Conservation (phyloP, 345 rosid species). For the Pistacia integerrima region DNA sequence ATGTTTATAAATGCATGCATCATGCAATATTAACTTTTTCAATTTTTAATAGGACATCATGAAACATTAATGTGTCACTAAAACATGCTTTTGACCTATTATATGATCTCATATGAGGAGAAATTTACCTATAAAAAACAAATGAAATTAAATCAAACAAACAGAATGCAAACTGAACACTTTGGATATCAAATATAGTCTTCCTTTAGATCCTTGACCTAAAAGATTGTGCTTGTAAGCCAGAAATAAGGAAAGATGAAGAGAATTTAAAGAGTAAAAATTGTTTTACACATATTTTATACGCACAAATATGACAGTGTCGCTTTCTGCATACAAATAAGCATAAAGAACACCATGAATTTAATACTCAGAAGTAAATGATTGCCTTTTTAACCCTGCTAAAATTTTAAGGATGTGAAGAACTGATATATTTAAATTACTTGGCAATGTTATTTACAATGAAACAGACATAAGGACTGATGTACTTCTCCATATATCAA, state of each 20-base stretch:
- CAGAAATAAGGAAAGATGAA: not conserved
- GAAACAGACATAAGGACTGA: constrained; percentile 1
- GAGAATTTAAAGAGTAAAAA: not conserved
- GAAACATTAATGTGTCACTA: not conserved
- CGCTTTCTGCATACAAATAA: not conserved
- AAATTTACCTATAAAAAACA: not conserved
- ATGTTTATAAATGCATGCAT: constrained; percentile 1
- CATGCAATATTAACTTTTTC: not conserved
- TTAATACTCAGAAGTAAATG: not conserved
- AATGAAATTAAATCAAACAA: not conserved
- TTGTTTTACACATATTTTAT: not conserved
- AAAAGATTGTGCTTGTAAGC: not conserved
- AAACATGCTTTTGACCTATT: not conserved
- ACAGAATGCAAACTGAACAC: constrained; percentile 1
- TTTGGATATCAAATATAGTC: not conserved
- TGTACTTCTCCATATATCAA: not conserved
- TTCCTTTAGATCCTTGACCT: not conserved
- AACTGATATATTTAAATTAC: not conserved
- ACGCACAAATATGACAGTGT: not conserved
- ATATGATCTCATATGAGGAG: not conserved
- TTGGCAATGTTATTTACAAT: not conserved
- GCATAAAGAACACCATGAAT: not conserved
- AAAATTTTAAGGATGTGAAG: not conserved
- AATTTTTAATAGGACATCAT: not conserved
- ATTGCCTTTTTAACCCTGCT: not conserved